Evolutionary conservation across 345 rosid genomes (phyloP), one percentile per base, ranked within the genome.

Genomic region (Lumnitzera racemosa): DNA sequence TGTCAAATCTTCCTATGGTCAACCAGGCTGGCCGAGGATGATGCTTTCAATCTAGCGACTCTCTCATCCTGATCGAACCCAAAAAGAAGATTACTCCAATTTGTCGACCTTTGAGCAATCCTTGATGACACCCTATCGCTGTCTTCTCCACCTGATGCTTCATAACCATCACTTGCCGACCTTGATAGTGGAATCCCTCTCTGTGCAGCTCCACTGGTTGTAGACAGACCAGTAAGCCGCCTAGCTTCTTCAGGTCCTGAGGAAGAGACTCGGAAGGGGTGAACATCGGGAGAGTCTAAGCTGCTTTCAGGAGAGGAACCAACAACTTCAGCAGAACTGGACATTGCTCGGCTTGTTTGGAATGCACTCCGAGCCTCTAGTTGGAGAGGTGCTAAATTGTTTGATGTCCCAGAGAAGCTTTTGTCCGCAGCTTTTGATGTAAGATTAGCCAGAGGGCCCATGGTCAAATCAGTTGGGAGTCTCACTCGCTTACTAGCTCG

Each of bases 221-320:
- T 76, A 55, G 94, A 67, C 51, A 84, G 58, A 61, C 83, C 84
- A 31, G 80, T 78, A 1, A 76, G 84, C 69, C 75, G 78, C 61
- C 82, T 79, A 20, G 89, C 72, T 52, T 90, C 96, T 57, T 83
- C 91, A 57, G 88, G 87, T 62, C 88, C 95, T 3, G 91, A 82
- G 24, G 86, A 78, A 27, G 99, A 84, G 53, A 90, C 85, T 51
- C 86, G 81, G 61, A 90, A 86, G 0, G 97, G 99, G 54, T 86
- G 96, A 66, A 94, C 81, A 55, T 94, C 99, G 1, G 92, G 96
- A 0, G 99, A 94, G 59, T 90, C 97, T 67, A 88, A 70, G 74
- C 99, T 94, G 82, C 99, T 94, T 66, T 90, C 99, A 11, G 99
- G 95, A 55, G 99, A 94, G 61, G 96, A 94, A 55, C 86, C 89